Evolutionary conservation across 352 stramenopile species (phyloP), one percentile per base, ranked within the genome.

Genomic region (Globisporangium cystogenes): DNA sequence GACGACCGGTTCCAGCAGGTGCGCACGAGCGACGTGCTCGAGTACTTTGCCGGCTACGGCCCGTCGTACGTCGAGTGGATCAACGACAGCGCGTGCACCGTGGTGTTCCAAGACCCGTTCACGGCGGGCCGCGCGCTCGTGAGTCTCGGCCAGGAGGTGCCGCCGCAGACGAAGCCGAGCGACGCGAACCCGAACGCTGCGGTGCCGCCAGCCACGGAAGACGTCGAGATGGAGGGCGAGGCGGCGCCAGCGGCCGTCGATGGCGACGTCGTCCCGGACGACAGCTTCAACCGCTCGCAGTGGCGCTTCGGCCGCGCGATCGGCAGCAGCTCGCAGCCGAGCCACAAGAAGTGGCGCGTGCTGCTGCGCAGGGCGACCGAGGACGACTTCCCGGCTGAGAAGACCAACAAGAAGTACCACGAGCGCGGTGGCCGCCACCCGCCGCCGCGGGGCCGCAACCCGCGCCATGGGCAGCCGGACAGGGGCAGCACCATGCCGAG

Each of bases 1-100:
- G 83, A 92, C 53, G 73, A 88, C 2, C 71, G 73, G 20, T 92
- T 92, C 47, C 83, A 89, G 53, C 72, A 85, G 50, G 82, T 94
- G 20, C 79, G 83, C 40, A 92, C 81, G 44, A 87, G 66, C 51
- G 83, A 94, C 51, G 63, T 94, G 18, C 65, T 92, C 57, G 72
- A 62, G 39, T 94, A 92, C 48, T 94, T 94, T 53, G 57, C 66
- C 1, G 83, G 79, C 7, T 94, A 90, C 52, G 79, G 81, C 0
- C 83, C 83, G 15, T 88, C 80, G 21, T 94, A 94, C 65, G 79
- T 94, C 41, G 83, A 94, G 55, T 94, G 83, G 83, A 72, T 92
- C 62, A 91, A 94, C 67, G 81, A 94, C 67, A 90, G 76, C 43
- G 79, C 81, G 51, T 92, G 81, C 49, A 94, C 81, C 1, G 63